phyloP scores from a whole-genome alignment of 768 basidiomycete genomes.

The Boletus barrowsii region DNA sequence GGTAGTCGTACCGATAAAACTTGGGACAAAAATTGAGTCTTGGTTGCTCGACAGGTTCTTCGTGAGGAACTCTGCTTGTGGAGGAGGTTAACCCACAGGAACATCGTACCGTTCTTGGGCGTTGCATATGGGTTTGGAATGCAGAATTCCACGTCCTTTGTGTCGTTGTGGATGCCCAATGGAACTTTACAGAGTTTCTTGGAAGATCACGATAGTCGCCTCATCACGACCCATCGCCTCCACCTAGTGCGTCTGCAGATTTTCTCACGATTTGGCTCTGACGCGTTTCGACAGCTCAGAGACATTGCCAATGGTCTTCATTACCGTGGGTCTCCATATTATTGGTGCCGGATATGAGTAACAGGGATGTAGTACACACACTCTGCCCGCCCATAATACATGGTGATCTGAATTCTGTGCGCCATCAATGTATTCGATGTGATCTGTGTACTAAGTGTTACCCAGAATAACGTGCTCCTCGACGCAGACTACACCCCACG shows the following conservation, averaged over 20 bases:
- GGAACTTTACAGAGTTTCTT: conserved; percentile 25
- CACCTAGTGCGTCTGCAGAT: not conserved
- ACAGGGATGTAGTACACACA: conserved; percentile 5
- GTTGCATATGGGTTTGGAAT: conserved; percentile 25
- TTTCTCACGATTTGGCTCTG: too few species aligned
- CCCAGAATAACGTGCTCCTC: conserved; percentile 16
- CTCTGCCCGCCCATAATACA: conserved; percentile 1
- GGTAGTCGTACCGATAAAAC: not conserved
- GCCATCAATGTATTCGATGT: not conserved
- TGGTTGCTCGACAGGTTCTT: conserved; percentile 4
- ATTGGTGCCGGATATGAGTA: not conserved
- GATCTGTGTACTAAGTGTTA: not conserved
- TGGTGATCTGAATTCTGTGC: conserved; percentile 12
- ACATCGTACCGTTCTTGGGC: conserved; percentile 26
- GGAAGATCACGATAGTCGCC: not conserved
- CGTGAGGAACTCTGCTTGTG: conserved; percentile 23
- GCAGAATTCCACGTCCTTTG: conserved; percentile 19
- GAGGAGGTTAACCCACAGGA: conserved; percentile 20
- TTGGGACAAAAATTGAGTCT: too few species aligned
- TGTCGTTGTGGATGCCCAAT: conserved; percentile 29
- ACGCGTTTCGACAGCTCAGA: conserved; percentile 1
- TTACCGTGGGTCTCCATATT: conserved; percentile 4
- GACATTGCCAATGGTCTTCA: conserved; percentile 13
- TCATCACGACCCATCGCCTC: not conserved
- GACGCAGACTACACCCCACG: conserved; percentile 29